Percentiles rank a stretch among this genome's conserved stretches.
Evolutionary conservation across 345 rosid genomes (phyloP).

Genomic region (Microcos paniculata): DNA sequence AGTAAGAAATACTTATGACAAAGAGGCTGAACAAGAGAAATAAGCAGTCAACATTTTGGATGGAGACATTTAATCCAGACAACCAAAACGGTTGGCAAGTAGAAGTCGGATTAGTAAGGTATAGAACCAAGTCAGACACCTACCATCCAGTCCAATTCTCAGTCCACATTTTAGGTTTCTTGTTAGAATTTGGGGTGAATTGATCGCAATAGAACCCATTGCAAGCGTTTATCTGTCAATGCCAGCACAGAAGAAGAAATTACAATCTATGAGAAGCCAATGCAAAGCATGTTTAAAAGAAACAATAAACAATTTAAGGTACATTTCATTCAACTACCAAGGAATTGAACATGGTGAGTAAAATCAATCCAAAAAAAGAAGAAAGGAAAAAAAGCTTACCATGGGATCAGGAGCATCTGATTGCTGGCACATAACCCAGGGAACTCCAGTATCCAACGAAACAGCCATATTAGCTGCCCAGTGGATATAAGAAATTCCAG

Average conservation of each 20-base stretch:
- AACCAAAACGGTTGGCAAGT: conserved; percentile 4
- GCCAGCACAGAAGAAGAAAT: conserved; percentile 11
- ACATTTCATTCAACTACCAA: not conserved
- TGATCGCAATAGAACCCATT: conserved; percentile 98
- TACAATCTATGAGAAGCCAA: conserved; percentile 6
- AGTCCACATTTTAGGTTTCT: conserved; percentile 95
- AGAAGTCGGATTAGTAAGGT: not conserved
- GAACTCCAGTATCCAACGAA: conserved; percentile 85
- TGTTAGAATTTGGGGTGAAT: conserved; percentile 84
- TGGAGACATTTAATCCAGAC: conserved; percentile 15
- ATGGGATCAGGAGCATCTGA: conserved; percentile 90
- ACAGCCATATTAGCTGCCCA: conserved; percentile 96
- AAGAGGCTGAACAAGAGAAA: not conserved
- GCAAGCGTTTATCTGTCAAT: conserved; percentile 85
- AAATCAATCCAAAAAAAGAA: not conserved
- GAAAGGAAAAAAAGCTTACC: conserved; percentile 41
- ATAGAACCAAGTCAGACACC: not conserved
- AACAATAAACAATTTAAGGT: conserved; percentile 7
- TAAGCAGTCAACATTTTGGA: not conserved
- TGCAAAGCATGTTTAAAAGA: not conserved
- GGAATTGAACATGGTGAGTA: not conserved
- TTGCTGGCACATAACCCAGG: conserved; percentile 99
- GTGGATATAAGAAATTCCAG: conserved; percentile 67
- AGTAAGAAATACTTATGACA: not conserved
- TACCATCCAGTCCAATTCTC: conserved; percentile 99